Evolutionary conservation across 495 filamentous ascomycete genomes (phyloP).

Genomic region (Podospora pseudoanserina): DNA sequence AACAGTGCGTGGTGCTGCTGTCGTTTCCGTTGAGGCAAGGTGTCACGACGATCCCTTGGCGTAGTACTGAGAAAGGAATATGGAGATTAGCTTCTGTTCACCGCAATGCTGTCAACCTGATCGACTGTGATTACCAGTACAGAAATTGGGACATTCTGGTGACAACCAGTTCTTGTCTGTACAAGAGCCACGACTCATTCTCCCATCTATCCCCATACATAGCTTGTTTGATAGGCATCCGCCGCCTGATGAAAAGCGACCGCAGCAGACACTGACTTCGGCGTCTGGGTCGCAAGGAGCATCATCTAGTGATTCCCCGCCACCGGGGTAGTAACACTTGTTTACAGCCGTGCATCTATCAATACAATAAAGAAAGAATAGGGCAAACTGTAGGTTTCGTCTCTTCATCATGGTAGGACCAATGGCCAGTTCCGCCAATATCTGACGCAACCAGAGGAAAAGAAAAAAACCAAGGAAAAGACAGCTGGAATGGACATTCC

Average conservation of each 20-base stretch:
- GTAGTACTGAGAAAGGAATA: background rate
- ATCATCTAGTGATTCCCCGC: background rate
- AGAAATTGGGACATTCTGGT: constrained; percentile 1
- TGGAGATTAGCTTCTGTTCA: background rate
- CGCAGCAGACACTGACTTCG: constrained; percentile 6
- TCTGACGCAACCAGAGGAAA: background rate
- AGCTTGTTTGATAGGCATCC: constrained; percentile 8
- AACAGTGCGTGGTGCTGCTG: background rate
- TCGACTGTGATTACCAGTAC: background rate
- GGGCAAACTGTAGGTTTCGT: background rate
- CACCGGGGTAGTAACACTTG: background rate
- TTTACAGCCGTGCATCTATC: background rate
- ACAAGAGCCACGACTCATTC: constrained; percentile 3
- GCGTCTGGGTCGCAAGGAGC: constrained; percentile 11
- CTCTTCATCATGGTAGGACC: background rate
- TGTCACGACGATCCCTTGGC: background rate
- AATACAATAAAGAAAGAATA: background rate
- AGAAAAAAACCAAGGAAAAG: background rate
- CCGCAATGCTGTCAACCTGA: background rate
- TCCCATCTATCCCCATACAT: background rate
- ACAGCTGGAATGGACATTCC: background rate
- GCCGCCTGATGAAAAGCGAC: background rate
- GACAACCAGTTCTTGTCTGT: constrained; percentile 5
- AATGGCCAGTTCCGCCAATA: background rate
- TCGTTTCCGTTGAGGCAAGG: background rate